Evolutionary conservation across 139 green algal genomes (phyloP), one percentile per base, ranked within the genome.

Genomic region (Volvox africanus): DNA sequence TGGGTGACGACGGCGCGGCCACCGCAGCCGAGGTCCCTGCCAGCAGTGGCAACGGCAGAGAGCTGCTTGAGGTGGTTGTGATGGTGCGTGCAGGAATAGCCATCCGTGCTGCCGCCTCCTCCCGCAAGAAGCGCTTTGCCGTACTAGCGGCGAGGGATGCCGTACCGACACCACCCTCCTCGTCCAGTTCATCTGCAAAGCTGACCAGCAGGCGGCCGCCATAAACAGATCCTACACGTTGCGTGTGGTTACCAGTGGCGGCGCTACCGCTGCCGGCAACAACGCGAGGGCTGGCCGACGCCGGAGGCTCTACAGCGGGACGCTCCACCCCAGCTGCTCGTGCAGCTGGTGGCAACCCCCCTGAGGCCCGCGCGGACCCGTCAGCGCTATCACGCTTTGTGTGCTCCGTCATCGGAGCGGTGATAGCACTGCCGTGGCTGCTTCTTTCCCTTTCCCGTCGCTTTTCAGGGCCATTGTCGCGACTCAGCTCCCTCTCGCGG

Each of bases 111-210:
- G 37, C 37, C 37, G 84, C 84, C 69, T 82, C 84, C 37, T 89
- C 84, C 0, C 84, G 84, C 37, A 82, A 33, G 24, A 89, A 89
- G 5, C 84, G 69, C 37, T 68, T 35, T 11, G 69, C 37, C 37
- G 69, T 89, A 61, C 84, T 89, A 36, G 69, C 69, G 18, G 69
- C 84, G 0, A 82, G 44, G 35, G 24, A n/a, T 22, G 32, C 33
- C 26, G 37, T 28, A 32, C 86, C 86, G 0, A 55, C 28, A 13
- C 86, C 73, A 11, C 50, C 71, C n/a, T 77, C 19, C 73, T 90
- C 86, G 21, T 90, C 86, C 30, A 90, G 73, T 44, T 90, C 86
- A 20, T 90, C 86, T 20, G 50, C 6, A 26, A 90, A 90, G 73
- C 71, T 84, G 19, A 90, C 86, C 5, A 76, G 86, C 71, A 21